Evolutionary conservation across 2,329 filamentous ascomycete species (phyloP).

Genomic region (Trichoderma koningii): DNA sequence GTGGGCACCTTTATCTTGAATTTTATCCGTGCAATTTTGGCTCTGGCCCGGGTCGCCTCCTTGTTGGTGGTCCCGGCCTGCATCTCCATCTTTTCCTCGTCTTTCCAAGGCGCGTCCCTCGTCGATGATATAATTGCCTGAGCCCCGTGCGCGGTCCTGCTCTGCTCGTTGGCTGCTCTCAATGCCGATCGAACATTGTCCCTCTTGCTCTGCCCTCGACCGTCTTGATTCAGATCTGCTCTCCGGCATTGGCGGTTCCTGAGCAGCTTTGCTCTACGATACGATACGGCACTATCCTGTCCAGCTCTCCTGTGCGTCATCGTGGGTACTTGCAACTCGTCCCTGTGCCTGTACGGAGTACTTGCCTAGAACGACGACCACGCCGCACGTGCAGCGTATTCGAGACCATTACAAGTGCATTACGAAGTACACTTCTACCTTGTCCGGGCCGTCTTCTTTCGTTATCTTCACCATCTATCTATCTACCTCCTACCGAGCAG

Average conservation of each 20-base stretch:
- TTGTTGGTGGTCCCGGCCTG: not conserved
- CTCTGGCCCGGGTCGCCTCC: no score
- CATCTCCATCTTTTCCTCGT: not conserved
- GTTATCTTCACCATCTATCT: no score
- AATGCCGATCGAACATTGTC: not conserved
- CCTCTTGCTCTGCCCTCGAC: not conserved
- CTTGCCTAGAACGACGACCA: no score
- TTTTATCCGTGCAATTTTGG: no score
- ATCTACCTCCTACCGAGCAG: no score
- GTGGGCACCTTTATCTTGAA: conserved; percentile 22
- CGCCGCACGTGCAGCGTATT: no score
- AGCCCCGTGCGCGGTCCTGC: conserved; percentile 13
- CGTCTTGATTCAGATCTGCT: not conserved
- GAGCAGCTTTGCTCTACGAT: not conserved
- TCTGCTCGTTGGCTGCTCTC: conserved; percentile 19
- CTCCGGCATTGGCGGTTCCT: conserved; percentile 9
- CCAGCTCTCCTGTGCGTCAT: conserved; percentile 14
- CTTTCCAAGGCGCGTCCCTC: not conserved
- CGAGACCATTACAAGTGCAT: no score
- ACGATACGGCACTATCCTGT: no score
- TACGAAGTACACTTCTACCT: no score
- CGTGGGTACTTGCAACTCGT: not conserved
- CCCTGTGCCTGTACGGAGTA: no score
- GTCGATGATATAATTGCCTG: conserved; percentile 12
- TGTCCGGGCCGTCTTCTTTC: no score